phyloP scores from a whole-genome alignment of 371 early-diverging fungal species.

The Mortierella sp. region DNA sequence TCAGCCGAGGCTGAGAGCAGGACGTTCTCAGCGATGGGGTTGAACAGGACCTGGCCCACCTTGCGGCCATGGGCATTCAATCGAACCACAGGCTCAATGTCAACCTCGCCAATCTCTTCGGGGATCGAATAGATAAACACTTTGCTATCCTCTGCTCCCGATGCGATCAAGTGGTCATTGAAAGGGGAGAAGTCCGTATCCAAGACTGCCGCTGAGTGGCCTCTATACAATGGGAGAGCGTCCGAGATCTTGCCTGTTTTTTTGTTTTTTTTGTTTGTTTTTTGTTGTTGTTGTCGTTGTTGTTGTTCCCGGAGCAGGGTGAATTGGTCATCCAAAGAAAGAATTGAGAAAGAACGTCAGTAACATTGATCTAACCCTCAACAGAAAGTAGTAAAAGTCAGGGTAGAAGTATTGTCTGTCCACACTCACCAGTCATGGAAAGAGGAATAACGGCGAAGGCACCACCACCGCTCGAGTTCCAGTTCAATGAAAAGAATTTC shows the following conservation, averaged over 20 bases:
- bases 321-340: neutral
- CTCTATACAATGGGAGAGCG: constrained; percentile 88
- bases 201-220: constrained; percentile 94
- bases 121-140: constrained; percentile 97
- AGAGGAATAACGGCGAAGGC: constrained; percentile 95
- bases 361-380: neutral
- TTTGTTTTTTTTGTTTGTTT: no score
- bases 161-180: constrained; percentile 92
- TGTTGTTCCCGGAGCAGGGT: neutral
- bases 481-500: constrained; percentile 93
- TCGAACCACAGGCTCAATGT: constrained; percentile 62
- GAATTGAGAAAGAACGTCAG: neutral
- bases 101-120: constrained; percentile 76
- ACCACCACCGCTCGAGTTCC: constrained; percentile 97
- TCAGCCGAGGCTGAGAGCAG: constrained; percentile 92
- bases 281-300: no score
- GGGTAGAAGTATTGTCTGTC: constrained; percentile 10
- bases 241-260: constrained; percentile 90
- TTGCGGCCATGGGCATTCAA: constrained; percentile 80
- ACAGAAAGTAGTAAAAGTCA: neutral
- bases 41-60: constrained; percentile 97
- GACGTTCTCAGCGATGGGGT: constrained; percentile 95
- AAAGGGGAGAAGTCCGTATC: constrained; percentile 98
- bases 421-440: constrained; percentile 73
- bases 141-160: constrained; percentile 94